Evolutionary conservation across 805 yeast species (phyloP), one percentile per base, ranked within the genome.

Genomic region (Cyberlindnera veronae): DNA sequence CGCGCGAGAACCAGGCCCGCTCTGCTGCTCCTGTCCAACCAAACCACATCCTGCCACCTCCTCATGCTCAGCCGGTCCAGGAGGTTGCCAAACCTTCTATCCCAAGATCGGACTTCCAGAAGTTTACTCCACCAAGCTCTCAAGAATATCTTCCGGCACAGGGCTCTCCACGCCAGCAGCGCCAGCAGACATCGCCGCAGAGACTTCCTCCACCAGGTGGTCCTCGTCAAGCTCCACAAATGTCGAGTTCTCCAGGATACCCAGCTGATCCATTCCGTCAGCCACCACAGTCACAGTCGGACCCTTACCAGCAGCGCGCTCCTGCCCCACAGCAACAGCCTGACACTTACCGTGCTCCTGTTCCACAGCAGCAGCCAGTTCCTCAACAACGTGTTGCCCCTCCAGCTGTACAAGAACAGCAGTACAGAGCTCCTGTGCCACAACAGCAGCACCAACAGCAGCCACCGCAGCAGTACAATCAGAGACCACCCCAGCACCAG

Each of bases 31-130:
- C 29, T 9, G 15, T 24, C 16, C 38, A 32, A 19, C 46, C 34
- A 29, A 18, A 33, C 14, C 42, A 29, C 17, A 20, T 34, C 8
- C 38, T 35, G 19, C 27, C 36, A 24, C 26, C 18, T 14, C 17
- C 14, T 12, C 18, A 5, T 8, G 33, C 14, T 21, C 36, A 23
- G 15, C 39, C 26, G n/a, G 32, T 17, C 3, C 44, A 36, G 26
- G 33, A 23, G 29, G 28, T 29, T 48, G 39, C 31, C 41, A 44
- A 35, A 48, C 43, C 45, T 15, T 9, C 30, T 14, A 46, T 43
- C 18, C 56, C 58, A 34, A 52, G 50, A 36, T 54, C 53, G 17
- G 53, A 44, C 16, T 50, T 46, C 36, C 56, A 50, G 41, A 54
- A 38, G 36, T 44, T 49, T 21, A 36, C 50, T 14, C 51, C 49